A percentile compares a stretch with the other conserved stretches of the same genome.
Conservation (phyloP, 2,329 filamentous ascomycete species). For the Phoma sp. region DNA sequence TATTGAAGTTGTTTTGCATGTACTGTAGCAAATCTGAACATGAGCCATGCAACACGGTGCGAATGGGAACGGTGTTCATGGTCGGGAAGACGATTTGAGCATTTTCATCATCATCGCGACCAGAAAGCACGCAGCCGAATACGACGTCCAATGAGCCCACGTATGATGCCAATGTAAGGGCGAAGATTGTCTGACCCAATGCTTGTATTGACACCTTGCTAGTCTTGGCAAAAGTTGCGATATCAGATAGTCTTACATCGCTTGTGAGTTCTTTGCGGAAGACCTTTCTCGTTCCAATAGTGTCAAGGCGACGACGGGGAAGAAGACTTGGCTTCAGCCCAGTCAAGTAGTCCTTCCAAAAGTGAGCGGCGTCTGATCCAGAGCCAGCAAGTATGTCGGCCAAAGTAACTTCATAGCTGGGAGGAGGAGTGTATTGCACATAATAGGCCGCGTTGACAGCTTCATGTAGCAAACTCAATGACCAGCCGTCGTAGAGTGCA, state of each 20-base stretch:
- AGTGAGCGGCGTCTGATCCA: conserved; percentile 60
- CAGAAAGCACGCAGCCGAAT: conserved; percentile 85
- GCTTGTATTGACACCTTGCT: conserved; percentile 77
- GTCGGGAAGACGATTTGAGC: conserved; percentile 80
- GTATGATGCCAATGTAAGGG: conserved; percentile 70
- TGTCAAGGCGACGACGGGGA: conserved; percentile 28
- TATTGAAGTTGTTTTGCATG: conserved; percentile 73
- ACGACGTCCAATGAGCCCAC: conserved; percentile 73
- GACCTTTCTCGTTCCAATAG: conserved; percentile 22
- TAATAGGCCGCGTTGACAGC: conserved; percentile 73
- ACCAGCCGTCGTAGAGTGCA: conserved; percentile 90
- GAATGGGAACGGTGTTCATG: conserved; percentile 87
- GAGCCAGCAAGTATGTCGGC: conserved; percentile 60
- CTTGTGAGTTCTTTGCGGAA: conserved; percentile 60
- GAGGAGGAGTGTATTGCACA: conserved; percentile 52
- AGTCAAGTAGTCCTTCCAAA: conserved; percentile 76
- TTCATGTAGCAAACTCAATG: conserved; percentile 74
- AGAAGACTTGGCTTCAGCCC: conserved; percentile 56
- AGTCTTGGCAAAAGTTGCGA: conserved; percentile 69
- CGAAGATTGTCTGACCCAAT: conserved; percentile 79
- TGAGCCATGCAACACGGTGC: conserved; percentile 75
- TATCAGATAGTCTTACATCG: conserved; percentile 47
- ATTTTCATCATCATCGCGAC: conserved; percentile 76
- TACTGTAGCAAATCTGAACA: conserved; percentile 71
- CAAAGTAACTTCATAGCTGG: conserved; percentile 63